These are phyloP conservation scores for Diutina scorzettiae DNA, from an alignment of 1,139 yeast genomes.

Conservation along the genomic window DNA sequence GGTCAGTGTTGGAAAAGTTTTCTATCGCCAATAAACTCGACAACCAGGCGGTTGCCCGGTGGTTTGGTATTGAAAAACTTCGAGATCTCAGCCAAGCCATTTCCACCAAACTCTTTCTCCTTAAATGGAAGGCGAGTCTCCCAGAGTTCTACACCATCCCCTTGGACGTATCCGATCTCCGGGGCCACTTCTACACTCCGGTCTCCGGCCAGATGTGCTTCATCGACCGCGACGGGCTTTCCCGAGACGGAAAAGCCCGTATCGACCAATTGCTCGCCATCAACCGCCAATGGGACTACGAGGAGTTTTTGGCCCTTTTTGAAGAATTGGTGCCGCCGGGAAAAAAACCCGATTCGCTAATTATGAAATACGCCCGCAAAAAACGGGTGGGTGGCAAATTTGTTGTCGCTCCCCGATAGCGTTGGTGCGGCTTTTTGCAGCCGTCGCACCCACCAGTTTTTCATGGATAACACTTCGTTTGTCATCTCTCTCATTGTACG, in stretches of 20 bases:
- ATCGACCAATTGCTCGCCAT: conserved; percentile 50
- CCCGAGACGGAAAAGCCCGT: conserved; percentile 40
- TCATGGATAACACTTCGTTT: conserved; percentile 18
- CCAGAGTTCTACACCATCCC: conserved; percentile 55
- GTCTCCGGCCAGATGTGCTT: conserved; percentile 34
- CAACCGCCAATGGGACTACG: conserved; percentile 56
- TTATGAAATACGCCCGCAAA: conserved; percentile 67
- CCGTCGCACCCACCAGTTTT: too few relatives aligned
- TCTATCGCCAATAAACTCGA: conserved; percentile 20
- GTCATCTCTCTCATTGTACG: conserved; percentile 20
- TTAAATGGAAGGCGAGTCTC: conserved; percentile 51
- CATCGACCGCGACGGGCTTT: conserved; percentile 35
- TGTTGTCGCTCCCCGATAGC: conserved; percentile 9
- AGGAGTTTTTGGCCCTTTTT: conserved; percentile 64
- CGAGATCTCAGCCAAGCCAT: conserved; percentile 16
- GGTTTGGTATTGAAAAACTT: conserved; percentile 52
- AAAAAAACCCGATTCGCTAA: conserved; percentile 53
- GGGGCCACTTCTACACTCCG: conserved; percentile 45
- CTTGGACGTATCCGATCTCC: conserved; percentile 37
- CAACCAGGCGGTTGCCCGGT: conserved; percentile 30
- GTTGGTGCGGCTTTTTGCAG: not conserved
- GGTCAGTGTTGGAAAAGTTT: conserved; percentile 38
- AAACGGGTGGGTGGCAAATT: conserved; percentile 37
- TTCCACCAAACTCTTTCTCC: conserved; percentile 37
- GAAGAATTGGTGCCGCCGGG: conserved; percentile 41